Base-by-base conservation (phyloP, 257 asterid species). In the Ligustrum vulgare region DNA sequence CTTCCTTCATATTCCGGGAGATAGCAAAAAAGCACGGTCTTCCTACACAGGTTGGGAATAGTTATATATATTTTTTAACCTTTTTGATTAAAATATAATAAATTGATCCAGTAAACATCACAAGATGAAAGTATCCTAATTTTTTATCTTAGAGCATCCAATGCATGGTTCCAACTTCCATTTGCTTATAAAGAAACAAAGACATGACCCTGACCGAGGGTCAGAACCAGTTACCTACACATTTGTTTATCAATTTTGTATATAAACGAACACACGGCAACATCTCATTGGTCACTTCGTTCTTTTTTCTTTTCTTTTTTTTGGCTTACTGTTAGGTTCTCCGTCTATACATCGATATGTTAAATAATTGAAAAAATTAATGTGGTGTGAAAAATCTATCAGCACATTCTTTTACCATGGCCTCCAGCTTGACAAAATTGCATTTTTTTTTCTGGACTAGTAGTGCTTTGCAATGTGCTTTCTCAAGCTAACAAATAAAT, bases 1-100 rank as follows among this genome's bases (percentile, higher is more conserved):
- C 98, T 72, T 82, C 99, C 73, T 94, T 94, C 77, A 67, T 89
- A 58, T 91, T 94, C 86, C 83, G 90, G 80, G 97, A 92, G 82
- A 88, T 94, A 58, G 98, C 99, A 60, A 80, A 87, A 72, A 91
- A 82, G 75, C 92, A 94, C 86, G 81, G 84, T 41, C 90, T 94
- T 45, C 98, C 99, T 33, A 72, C 88, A 67, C 99, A 94, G 98
- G 97, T 94, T 73, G 73, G 75, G 25, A 69, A 69, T 2, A 22
- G 2, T 11, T 20, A 56, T 6, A 56, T 28, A 2, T 18, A n/a
- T 28, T 28, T 56, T 56, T 56, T 2, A 13, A 56, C 64, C 6
- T 12, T 56, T 20, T 56, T 7, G 64, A 56, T 56, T 2, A 20
- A 28, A 56, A 54, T 54, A 56, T 18, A 56, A 18, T 56, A 0